A percentile compares a stretch with the other conserved stretches of the same genome.
Evolutionary conservation across 2,329 filamentous ascomycete species (phyloP).

Genomic region (Colletotrichum sp.): DNA sequence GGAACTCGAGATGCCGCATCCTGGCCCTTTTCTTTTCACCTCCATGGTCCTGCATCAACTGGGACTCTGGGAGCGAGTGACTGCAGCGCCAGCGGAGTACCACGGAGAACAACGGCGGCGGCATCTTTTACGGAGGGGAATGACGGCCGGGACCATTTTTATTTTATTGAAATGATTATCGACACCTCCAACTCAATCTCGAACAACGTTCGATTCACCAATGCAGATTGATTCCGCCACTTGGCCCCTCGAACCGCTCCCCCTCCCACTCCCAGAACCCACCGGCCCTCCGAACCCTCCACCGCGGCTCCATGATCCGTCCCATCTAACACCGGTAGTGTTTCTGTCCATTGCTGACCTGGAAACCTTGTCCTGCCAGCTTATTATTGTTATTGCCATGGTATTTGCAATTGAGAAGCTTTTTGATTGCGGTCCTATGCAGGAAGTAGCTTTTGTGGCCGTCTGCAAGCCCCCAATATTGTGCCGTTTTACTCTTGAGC

Average conservation of each 20-base stretch:
- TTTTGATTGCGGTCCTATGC: not conserved
- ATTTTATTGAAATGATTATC: not conserved
- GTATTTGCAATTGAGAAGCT: not conserved
- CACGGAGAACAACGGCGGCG: not conserved
- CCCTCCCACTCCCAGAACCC: not conserved
- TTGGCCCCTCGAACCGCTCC: not conserved
- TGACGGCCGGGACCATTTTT: not conserved
- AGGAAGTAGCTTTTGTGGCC: not conserved
- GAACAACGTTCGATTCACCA: not conserved
- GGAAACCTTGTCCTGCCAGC: not conserved
- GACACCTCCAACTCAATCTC: not conserved
- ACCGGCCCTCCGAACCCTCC: not conserved
- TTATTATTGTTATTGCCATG: not conserved
- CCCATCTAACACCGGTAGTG: not conserved
- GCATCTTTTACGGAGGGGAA: not conserved
- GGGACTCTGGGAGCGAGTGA: not conserved
- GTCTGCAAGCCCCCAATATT: not conserved
- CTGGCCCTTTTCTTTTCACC: not conserved
- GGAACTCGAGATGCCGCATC: not conserved
- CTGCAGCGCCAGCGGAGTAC: not conserved
- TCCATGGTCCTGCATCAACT: not conserved
- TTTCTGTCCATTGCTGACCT: not conserved
- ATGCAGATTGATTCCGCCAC: not conserved
- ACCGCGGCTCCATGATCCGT: not conserved
- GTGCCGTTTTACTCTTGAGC: not conserved